Percentiles rank a stretch among this genome's conserved stretches.
Evolutionary conservation across 2,329 filamentous ascomycete genomes (phyloP).

Genomic region (Cercospora sesami): DNA sequence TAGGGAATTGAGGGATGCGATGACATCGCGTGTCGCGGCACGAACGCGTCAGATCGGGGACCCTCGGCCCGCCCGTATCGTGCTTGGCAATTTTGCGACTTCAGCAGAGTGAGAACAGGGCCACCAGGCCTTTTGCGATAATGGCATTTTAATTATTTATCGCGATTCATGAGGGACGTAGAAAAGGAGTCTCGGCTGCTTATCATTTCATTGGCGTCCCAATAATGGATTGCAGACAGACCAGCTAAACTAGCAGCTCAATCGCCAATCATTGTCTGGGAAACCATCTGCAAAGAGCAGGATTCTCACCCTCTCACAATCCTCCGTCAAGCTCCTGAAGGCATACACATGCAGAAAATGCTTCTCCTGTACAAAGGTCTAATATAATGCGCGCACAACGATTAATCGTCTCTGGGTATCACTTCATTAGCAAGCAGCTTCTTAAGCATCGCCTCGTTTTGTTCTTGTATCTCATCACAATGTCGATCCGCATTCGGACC

Average conservation of each 20-base stretch:
- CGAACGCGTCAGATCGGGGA: slow-evolving; percentile 4
- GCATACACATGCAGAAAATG: background rate
- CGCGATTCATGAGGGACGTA: background rate
- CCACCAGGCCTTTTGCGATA: background rate
- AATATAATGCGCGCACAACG: slow-evolving; percentile 3
- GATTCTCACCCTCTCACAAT: background rate
- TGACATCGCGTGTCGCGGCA: slow-evolving; percentile 8
- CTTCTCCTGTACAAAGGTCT: background rate
- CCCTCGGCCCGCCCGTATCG: background rate
- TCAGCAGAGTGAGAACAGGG: background rate
- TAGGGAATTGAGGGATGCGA: background rate
- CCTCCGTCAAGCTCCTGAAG: background rate
- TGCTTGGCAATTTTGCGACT: background rate
- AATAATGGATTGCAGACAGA: background rate
- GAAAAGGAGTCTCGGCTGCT: background rate
- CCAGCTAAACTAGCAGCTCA: background rate
- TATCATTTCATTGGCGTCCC: background rate
- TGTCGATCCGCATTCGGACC: slow-evolving; percentile 31
- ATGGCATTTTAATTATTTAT: background rate
- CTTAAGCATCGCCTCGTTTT: slow-evolving; percentile 31
- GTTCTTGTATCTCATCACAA: slow-evolving; percentile 32
- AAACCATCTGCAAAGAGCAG: background rate
- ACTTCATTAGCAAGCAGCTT: slow-evolving; percentile 22
- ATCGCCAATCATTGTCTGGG: background rate
- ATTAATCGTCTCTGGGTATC: slow-evolving; percentile 15